Evolutionary conservation across 73 alveolate genomes (phyloP).

Genomic region (Paramecium biaurelia): DNA sequence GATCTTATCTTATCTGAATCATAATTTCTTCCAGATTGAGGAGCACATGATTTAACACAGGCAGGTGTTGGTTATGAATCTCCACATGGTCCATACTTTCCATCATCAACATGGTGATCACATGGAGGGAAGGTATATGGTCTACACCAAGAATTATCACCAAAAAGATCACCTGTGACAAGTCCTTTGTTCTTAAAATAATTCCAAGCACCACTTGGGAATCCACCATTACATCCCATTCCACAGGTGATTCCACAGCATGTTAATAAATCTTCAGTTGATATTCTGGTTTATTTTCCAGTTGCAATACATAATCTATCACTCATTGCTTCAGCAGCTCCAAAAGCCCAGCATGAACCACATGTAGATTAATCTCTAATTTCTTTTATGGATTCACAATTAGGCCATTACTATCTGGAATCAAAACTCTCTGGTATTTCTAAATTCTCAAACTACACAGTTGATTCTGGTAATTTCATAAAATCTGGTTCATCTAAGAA

Average conservation of each 20-base stretch:
- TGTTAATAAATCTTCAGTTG: slow-evolving; percentile 43
- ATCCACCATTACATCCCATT: slow-evolving; percentile 95
- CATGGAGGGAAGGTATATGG: slow-evolving; percentile 76
- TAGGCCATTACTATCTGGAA: slow-evolving; percentile 48
- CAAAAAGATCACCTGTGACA: slow-evolving; percentile 69
- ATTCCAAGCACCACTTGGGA: slow-evolving; percentile 81
- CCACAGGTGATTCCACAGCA: slow-evolving; percentile 58
- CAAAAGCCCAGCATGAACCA: slow-evolving; percentile 99
- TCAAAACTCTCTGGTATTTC: slow-evolving; percentile 51
- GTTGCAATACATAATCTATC: slow-evolving; percentile 92
- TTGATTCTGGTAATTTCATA: background rate
- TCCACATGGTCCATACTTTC: slow-evolving; percentile 54
- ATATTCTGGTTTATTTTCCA: slow-evolving; percentile 49
- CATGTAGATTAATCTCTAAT: slow-evolving; percentile 72
- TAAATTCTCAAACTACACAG: background rate
- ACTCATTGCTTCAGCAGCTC: slow-evolving; percentile 92
- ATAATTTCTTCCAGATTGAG: slow-evolving; percentile 54
- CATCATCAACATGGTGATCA: slow-evolving; percentile 63
- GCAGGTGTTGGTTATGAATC: slow-evolving; percentile 62
- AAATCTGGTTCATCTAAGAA: slow-evolving; percentile 14
- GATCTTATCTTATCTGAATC: slow-evolving; percentile 60
- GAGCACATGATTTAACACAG: slow-evolving; percentile 75
- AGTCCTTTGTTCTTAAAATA: slow-evolving; percentile 76
- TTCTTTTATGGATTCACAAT: slow-evolving; percentile 50
- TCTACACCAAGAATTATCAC: slow-evolving; percentile 69